Evolutionary conservation across 139 green algal genomes (phyloP), one percentile per base, ranked within the genome.

Genomic region (Micractinium sp.): DNA sequence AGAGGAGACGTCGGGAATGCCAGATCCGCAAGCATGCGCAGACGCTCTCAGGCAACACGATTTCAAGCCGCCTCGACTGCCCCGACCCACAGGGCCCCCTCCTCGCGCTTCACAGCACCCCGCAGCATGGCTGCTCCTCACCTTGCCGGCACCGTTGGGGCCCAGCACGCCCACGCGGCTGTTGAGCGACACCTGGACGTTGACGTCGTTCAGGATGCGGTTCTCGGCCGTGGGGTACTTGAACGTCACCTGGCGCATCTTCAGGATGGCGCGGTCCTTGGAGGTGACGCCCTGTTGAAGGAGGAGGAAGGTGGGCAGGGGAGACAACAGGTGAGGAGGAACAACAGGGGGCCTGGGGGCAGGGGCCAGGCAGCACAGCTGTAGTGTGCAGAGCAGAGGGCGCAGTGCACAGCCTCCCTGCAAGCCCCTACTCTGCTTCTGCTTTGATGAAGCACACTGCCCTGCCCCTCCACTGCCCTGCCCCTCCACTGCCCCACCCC

Each of bases 251-350:
- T 93, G 93, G 80, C 92, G 89, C 95, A 98, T 96, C 96, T 99
- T 99, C 60, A 99, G 92, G 87, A 99, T 98, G 90, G 96, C 96
- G 89, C 97, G 96, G 94, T 98, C 95, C 95, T 98, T 99, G 93
- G 94, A 97, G 95, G 98, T 99, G 67, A 99, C 94, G 85, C 97
- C 97, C 82, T 87, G 82, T 25, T 15, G 36, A 20, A 61, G 63
- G 41, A 35, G 29, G 1, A 23, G 15, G 31, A 29, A 56, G 81
- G 60, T 0, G 33, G 25, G 35, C 2, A 33, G n/a, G 19, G 56
- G 56, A 3, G 81, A 53, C n/a, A 35, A 16, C 38, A 38, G 25
- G 53, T 85, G 39, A 77, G 60, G 2, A 27, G 47, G 80, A 38
- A 22, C 25, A 35, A 33, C 5, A n/a, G 33, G 74, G 47, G 47